Percentiles rank a stretch among this genome's conserved stretches.
phyloP scores from a whole-genome alignment of 2,329 filamentous ascomycete species.

The Botrytis squamosa region DNA sequence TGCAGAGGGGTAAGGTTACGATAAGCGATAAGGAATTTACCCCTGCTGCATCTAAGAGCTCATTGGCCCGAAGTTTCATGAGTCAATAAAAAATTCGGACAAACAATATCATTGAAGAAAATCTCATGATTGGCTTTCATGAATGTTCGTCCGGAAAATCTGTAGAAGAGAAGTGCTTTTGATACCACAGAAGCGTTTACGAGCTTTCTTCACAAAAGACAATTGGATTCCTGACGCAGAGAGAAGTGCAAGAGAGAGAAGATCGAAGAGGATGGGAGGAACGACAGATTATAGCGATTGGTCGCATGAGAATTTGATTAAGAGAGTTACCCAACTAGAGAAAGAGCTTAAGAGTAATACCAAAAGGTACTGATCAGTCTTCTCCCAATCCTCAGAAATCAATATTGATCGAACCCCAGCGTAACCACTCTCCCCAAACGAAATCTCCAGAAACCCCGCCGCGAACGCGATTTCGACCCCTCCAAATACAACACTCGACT shows the following conservation, averaged over 20 bases:
- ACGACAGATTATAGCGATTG: slow-evolving; percentile 60
- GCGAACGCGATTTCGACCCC: slow-evolving; percentile 58
- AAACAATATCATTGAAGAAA: background rate
- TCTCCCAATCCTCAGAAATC: background rate
- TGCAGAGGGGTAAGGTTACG: slow-evolving; percentile 1
- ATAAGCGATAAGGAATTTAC: slow-evolving; percentile 21
- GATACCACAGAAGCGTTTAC: background rate
- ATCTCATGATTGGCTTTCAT: background rate
- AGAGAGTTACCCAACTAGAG: slow-evolving; percentile 67
- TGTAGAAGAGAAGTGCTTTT: slow-evolving; percentile 3
- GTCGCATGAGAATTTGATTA: slow-evolving; percentile 66
- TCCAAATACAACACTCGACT: slow-evolving; percentile 78
- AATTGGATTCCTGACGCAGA: slow-evolving; percentile 18
- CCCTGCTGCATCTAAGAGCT: slow-evolving; percentile 2
- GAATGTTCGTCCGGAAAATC: slow-evolving; percentile 6
- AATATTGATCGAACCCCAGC: slow-evolving; percentile 18
- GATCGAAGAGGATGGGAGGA: slow-evolving; percentile 19
- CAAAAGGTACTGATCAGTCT: slow-evolving; percentile 31
- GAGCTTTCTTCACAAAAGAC: background rate
- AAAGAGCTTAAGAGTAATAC: slow-evolving; percentile 56
- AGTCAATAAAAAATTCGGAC: slow-evolving; percentile 7
- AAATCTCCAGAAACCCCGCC: slow-evolving; percentile 39
- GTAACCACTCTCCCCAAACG: slow-evolving; percentile 40
- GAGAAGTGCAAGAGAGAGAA: slow-evolving; percentile 18
- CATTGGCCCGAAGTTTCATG: slow-evolving; percentile 15